These are phyloP conservation scores for Hypoxylon sp. DNA, from an alignment of 2,329 filamentous ascomycete genomes.

Conservation along the genomic window DNA sequence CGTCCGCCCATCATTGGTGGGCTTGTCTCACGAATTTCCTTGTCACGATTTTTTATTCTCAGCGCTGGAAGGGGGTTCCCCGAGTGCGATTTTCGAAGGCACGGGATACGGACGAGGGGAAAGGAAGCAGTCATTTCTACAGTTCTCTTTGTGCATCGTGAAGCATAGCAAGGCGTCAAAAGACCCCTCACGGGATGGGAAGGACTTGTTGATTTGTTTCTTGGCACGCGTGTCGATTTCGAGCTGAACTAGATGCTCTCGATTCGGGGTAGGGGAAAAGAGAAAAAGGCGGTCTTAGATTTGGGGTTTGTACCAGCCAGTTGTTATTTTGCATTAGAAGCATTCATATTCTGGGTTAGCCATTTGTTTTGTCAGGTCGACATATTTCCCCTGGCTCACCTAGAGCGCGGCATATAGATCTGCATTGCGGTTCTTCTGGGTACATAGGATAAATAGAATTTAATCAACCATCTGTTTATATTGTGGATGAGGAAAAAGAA, in stretches of 20 bases:
- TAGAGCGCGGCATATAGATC: conserved; percentile 36
- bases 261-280: conserved; percentile 19
- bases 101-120: conserved; percentile 16
- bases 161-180: conserved; percentile 43
- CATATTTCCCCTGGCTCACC: conserved; percentile 2
- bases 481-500: neutral
- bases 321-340: conserved; percentile 23
- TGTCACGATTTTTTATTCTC: conserved; percentile 31
- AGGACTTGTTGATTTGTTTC: conserved; percentile 25
- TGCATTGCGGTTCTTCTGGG: conserved; percentile 19
- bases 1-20: neutral
- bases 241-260: conserved; percentile 26
- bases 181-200: conserved; percentile 39
- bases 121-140: conserved; percentile 21
- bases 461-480: neutral
- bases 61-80: conserved; percentile 2
- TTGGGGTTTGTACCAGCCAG: conserved; percentile 25
- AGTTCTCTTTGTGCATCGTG: conserved; percentile 31
- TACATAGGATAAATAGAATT: conserved; percentile 33
- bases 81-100: conserved; percentile 12
- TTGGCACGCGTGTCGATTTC: conserved; percentile 14
- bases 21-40: conserved; percentile 39
- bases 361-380: conserved; percentile 8
- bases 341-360: conserved; percentile 8
- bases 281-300: conserved; percentile 26